A percentile compares a stretch with the other conserved stretches of the same genome.
Conservation (phyloP, 192 early-diverging fungal species). For the Obelidium mucronatum region DNA sequence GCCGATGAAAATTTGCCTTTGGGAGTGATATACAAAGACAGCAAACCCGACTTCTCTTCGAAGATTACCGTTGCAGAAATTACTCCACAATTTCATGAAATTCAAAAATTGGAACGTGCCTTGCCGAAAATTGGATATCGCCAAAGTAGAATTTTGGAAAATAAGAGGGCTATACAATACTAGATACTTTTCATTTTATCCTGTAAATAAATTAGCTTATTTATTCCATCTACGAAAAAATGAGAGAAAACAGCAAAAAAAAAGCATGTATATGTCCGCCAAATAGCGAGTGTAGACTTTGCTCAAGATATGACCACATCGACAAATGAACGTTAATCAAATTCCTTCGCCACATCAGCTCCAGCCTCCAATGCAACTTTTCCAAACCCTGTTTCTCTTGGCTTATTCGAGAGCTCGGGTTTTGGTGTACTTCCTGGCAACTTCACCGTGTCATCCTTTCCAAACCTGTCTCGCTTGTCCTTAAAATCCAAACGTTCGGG, state of each 20-base stretch:
- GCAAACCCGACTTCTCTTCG: too few species aligned
- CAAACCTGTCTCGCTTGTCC: slow-evolving; percentile 38
- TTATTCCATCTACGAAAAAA: too few species aligned
- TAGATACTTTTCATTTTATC: too few species aligned
- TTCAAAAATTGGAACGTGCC: neutral
- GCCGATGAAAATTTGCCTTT: too few species aligned
- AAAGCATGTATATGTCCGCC: neutral
- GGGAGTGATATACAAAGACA: too few species aligned
- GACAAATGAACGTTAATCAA: slow-evolving; percentile 2
- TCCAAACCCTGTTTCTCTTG: slow-evolving; percentile 37
- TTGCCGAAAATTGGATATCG: slow-evolving; percentile 5
- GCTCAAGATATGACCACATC: too few species aligned
- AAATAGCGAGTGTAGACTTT: too few species aligned
- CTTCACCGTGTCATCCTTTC: slow-evolving; percentile 27
- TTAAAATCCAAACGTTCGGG: slow-evolving; percentile 41
- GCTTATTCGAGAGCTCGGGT: slow-evolving; percentile 16
- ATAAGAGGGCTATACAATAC: slow-evolving; percentile 8
- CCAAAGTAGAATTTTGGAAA: slow-evolving; percentile 15
- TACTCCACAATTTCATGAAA: neutral
- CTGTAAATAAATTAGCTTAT: too few species aligned
- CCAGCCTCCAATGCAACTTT: slow-evolving; percentile 21
- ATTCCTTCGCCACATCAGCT: slow-evolving; percentile 26
- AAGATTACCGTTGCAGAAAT: too few species aligned
- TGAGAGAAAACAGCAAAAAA: neutral
- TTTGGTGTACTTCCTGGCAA: neutral